Evolutionary conservation across 2,329 filamentous ascomycete species (phyloP).

Genomic region (Aspergillus hortae): DNA sequence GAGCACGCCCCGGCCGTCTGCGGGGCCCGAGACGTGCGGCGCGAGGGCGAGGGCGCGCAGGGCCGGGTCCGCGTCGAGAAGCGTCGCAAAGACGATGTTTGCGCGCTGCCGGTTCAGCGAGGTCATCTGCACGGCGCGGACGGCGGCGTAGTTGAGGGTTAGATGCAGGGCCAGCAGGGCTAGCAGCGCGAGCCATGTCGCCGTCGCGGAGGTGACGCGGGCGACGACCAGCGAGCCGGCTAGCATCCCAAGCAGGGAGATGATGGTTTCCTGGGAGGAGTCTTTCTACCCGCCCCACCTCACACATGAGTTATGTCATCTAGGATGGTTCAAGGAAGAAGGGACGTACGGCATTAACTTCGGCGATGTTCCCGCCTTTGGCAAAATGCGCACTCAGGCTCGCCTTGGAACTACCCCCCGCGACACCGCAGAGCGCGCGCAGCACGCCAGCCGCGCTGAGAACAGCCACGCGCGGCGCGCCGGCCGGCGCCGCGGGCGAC

Average conservation of each 20-base stretch:
- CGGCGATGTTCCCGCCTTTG: constrained; percentile 77
- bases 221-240: constrained; percentile 78
- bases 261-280: constrained; percentile 90
- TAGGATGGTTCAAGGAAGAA: too few species aligned
- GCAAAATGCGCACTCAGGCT: constrained; percentile 91
- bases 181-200: constrained; percentile 72
- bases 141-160: constrained; percentile 79
- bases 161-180: constrained; percentile 73
- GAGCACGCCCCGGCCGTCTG: constrained; percentile 31
- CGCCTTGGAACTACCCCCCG: constrained; percentile 85
- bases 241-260: constrained; percentile 83
- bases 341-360: constrained; percentile 85
- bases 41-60: background rate
- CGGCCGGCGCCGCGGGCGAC: constrained; percentile 67
- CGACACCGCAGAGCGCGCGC: constrained; percentile 76
- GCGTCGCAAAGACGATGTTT: constrained; percentile 66
- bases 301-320: too few species aligned
- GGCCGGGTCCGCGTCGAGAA: constrained; percentile 39
- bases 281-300: too few species aligned
- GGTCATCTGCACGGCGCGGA: constrained; percentile 77
- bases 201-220: constrained; percentile 63
- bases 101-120: constrained; percentile 84
- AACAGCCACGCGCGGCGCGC: constrained; percentile 50
- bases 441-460: constrained; percentile 61
- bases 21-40: background rate